Evolutionary conservation across 2,329 filamentous ascomycete species (phyloP).

Genomic region (Tricladium varicosporioides): DNA sequence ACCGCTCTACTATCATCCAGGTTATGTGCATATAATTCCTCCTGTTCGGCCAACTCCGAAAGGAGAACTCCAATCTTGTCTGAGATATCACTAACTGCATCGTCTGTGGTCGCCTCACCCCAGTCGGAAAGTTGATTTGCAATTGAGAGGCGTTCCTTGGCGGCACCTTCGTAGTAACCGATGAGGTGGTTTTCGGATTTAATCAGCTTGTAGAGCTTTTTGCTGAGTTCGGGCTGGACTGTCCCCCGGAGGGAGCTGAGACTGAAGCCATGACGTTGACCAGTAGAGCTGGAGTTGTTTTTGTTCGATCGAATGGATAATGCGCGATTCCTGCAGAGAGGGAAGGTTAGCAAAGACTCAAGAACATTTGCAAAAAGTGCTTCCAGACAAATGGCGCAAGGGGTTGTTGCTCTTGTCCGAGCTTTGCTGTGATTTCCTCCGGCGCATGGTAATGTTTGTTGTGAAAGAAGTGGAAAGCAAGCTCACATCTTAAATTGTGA

Average conservation of each 20-base stretch:
- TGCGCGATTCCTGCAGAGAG: constrained; percentile 62
- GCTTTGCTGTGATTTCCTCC: constrained; percentile 18
- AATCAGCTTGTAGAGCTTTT: constrained; percentile 86
- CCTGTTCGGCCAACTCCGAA: constrained; percentile 90
- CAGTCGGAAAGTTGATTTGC: constrained; percentile 92
- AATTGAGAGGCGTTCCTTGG: constrained; percentile 78
- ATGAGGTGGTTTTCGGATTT: constrained; percentile 93
- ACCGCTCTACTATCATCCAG: constrained; percentile 80
- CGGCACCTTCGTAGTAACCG: constrained; percentile 77
- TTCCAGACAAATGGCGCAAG: constrained; percentile 11
- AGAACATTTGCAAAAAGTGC: background rate
- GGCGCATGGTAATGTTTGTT: constrained; percentile 15
- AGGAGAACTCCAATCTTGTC: constrained; percentile 95
- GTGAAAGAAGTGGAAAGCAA: constrained; percentile 7
- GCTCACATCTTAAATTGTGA: constrained; percentile 21
- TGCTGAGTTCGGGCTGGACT: constrained; percentile 83
- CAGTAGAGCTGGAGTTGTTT: constrained; percentile 30
- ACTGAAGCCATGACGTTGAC: constrained; percentile 69
- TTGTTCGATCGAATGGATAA: constrained; percentile 67
- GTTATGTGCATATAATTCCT: constrained; percentile 81
- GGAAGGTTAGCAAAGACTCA: constrained; percentile 3
- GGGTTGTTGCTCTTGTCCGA: constrained; percentile 16
- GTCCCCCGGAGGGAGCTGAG: constrained; percentile 83
- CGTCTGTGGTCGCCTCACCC: constrained; percentile 89
- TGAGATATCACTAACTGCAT: constrained; percentile 81